These are phyloP conservation scores for Bothriochloa decipiens DNA, from an alignment of 176 grass and related monocot species.

Conservation along the genomic window DNA sequence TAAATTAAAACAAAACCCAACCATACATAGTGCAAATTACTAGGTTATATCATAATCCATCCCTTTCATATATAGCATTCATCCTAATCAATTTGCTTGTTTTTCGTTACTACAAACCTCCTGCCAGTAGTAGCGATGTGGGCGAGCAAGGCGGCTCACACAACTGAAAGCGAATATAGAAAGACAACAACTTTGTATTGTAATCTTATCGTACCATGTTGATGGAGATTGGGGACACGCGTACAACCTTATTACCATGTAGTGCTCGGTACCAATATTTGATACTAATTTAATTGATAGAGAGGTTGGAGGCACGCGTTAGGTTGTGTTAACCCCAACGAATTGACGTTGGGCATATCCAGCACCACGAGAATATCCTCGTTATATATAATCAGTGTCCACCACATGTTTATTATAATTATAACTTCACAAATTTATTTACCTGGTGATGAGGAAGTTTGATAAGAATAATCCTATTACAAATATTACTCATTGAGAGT, in stretches of 20 bases:
- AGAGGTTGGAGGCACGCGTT: not conserved
- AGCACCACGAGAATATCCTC: not conserved
- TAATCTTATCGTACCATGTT: not conserved
- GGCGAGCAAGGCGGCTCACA: too few relatives aligned
- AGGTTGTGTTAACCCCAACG: not conserved
- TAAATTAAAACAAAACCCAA: not conserved
- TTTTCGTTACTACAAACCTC: not conserved
- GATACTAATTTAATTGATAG: not conserved
- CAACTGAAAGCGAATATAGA: not conserved
- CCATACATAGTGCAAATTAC: not conserved
- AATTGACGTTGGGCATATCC: not conserved
- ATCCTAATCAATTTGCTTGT: not conserved
- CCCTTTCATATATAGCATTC: not conserved
- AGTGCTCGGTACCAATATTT: too few relatives aligned
- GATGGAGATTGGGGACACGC: not conserved
- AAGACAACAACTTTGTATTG: not conserved
- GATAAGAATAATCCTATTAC: not conserved
- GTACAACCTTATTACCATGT: not conserved
- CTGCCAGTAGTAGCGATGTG: not conserved
- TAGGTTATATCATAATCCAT: not conserved
- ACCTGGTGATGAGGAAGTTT: not conserved
- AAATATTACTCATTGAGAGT: not conserved
- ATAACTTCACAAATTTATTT: not conserved
- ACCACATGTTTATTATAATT: slow-evolving; percentile 17
- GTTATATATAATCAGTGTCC: not conserved